Evolutionary conservation across 768 basidiomycete species (phyloP).

Genomic region (Lyophyllum semitale): DNA sequence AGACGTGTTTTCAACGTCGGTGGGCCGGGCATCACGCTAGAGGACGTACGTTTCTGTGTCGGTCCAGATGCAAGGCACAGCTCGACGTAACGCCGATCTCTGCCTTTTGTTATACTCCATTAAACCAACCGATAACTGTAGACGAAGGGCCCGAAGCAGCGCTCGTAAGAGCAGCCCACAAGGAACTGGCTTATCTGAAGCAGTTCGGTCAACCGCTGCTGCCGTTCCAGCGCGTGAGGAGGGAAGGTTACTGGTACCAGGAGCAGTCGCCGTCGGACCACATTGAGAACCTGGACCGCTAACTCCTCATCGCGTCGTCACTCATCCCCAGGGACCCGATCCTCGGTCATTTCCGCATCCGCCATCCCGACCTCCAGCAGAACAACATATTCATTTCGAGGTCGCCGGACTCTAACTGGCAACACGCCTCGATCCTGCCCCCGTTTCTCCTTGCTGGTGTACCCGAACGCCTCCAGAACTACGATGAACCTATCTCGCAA

Average conservation of each 20-base stretch:
- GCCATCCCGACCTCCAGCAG: conserved; percentile 53
- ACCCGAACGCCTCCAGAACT: conserved; percentile 47
- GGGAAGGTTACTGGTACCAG: conserved; percentile 45
- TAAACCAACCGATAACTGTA: conserved; percentile 36
- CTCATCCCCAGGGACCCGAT: conserved; percentile 42
- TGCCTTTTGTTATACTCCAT: conserved; percentile 17
- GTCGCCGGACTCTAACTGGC: conserved; percentile 51
- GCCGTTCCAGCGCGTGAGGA: conserved; percentile 43
- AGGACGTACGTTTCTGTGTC: too few species aligned
- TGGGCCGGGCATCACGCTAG: conserved; percentile 37
- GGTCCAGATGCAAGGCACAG: too few species aligned
- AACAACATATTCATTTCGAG: conserved; percentile 50
- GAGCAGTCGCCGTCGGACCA: conserved; percentile 42
- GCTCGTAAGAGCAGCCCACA: conserved; percentile 41
- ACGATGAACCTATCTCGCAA: conserved; percentile 42
- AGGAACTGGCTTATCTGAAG: conserved; percentile 50
- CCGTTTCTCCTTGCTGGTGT: conserved; percentile 48
- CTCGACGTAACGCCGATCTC: too few species aligned
- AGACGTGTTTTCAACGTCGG: conserved; percentile 37
- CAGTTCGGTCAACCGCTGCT: conserved; percentile 49
- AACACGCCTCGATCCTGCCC: conserved; percentile 56
- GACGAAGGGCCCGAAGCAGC: conserved; percentile 44
- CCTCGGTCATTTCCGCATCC: conserved; percentile 47
- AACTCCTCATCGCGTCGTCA: conserved; percentile 48
- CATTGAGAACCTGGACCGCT: conserved; percentile 49